phyloP scores from a whole-genome alignment of 1,284 basidiomycete genomes.

The Naganishia sp. region DNA sequence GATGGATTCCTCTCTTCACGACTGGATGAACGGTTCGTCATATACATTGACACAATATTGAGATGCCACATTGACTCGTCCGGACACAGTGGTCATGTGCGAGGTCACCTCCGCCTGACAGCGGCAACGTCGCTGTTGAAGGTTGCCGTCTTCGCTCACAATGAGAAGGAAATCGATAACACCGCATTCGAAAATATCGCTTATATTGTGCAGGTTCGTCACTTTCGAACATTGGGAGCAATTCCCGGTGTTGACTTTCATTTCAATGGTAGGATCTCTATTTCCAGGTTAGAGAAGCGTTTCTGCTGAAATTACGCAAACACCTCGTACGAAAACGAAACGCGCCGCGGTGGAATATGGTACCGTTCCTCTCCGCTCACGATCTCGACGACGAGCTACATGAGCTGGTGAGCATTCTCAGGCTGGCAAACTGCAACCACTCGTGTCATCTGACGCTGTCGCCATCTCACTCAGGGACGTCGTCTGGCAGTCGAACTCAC shows the following conservation, averaged over 20 bases:
- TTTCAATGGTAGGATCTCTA: conserved; percentile 68
- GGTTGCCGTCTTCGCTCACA: conserved; percentile 67
- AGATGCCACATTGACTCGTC: not conserved
- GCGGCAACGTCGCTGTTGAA: conserved; percentile 80
- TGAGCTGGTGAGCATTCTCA: conserved; percentile 33
- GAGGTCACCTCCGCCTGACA: conserved; percentile 67
- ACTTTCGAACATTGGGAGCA: conserved; percentile 21
- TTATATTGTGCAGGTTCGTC: conserved; percentile 70
- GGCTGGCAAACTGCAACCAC: not conserved
- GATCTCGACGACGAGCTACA: conserved; percentile 83
- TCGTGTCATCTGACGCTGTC: not conserved
- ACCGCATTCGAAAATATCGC: conserved; percentile 70
- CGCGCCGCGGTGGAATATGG: conserved; percentile 71
- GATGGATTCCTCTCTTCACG: conserved; percentile 18
- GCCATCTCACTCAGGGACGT: conserved; percentile 8
- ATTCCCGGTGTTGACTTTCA: not conserved
- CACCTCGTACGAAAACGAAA: conserved; percentile 67
- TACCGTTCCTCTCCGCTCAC: conserved; percentile 83
- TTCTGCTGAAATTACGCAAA: conserved; percentile 73
- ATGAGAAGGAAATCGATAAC: conserved; percentile 61
- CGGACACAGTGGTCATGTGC: conserved; percentile 39
- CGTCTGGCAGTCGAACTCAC: conserved; percentile 11
- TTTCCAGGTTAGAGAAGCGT: conserved; percentile 77
- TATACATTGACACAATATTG: not conserved
- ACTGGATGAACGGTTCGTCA: conserved; percentile 4